Conservation (phyloP, 192 early-diverging fungal species). For the Gaertneriomyces sp. region DNA sequence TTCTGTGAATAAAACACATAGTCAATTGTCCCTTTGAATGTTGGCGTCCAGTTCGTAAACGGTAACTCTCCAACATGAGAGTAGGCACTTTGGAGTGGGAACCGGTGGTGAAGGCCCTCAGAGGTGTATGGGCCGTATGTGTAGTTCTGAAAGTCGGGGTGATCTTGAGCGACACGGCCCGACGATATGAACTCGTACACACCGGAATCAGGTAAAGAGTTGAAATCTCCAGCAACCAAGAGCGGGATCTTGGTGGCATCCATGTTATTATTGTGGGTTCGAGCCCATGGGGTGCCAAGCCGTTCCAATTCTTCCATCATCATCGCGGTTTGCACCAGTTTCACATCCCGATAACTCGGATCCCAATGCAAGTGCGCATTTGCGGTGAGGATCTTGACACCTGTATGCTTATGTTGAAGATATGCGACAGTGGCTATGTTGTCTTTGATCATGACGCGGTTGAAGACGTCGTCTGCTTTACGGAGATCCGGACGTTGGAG, state of each 20-base stretch:
- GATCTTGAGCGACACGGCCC: slow-evolving; percentile 73
- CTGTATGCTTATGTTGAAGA: slow-evolving; percentile 77
- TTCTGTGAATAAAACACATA: slow-evolving; percentile 88
- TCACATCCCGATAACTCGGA: slow-evolving; percentile 85
- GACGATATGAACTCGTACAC: slow-evolving; percentile 86
- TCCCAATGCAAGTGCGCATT: slow-evolving; percentile 97
- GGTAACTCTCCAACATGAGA: slow-evolving; percentile 66
- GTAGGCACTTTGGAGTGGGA: slow-evolving; percentile 81
- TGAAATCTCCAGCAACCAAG: slow-evolving; percentile 92
- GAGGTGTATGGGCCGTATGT: slow-evolving; percentile 81
- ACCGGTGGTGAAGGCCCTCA: slow-evolving; percentile 76
- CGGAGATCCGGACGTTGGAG: slow-evolving; percentile 83
- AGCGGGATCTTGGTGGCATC: slow-evolving; percentile 31
- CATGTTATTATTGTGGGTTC: neutral
- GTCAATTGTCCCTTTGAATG: slow-evolving; percentile 84
- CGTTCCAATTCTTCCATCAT: slow-evolving; percentile 84
- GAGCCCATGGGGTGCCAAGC: slow-evolving; percentile 45
- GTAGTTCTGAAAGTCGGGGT: slow-evolving; percentile 76
- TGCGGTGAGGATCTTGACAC: slow-evolving; percentile 67
- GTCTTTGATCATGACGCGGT: slow-evolving; percentile 97
- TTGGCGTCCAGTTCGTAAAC: slow-evolving; percentile 91
- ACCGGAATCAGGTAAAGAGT: slow-evolving; percentile 83
- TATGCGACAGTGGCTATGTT: slow-evolving; percentile 84
- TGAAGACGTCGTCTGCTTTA: slow-evolving; percentile 89
- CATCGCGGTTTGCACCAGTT: slow-evolving; percentile 92